These are phyloP conservation scores for Candida sithepensis DNA, from an alignment of 805 yeast species.

Conservation along the genomic window DNA sequence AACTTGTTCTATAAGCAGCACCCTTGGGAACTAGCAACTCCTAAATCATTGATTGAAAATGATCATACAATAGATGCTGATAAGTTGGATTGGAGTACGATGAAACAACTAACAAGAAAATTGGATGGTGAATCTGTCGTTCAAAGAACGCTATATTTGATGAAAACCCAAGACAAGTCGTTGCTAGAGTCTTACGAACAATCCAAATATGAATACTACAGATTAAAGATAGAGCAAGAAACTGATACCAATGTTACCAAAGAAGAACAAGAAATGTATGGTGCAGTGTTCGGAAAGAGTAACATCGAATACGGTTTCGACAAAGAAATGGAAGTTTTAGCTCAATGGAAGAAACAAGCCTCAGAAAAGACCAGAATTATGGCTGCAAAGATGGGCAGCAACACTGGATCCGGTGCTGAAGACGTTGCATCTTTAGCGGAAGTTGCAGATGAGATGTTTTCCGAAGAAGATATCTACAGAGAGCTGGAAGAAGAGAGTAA, in stretches of 20 bases:
- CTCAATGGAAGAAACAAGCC: constrained; percentile 73
- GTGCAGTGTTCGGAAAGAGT: constrained; percentile 65
- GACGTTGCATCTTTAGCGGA: constrained; percentile 21
- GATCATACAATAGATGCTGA: constrained; percentile 49
- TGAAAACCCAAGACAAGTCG: constrained; percentile 34
- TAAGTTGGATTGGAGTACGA: constrained; percentile 69
- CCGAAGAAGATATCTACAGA: constrained; percentile 23
- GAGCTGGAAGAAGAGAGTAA: constrained; percentile 9
- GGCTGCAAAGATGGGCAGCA: constrained; percentile 39
- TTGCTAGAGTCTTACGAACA: constrained; percentile 73
- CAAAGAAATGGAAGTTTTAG: constrained; percentile 67
- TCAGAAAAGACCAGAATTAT: constrained; percentile 54
- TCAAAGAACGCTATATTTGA: constrained; percentile 62
- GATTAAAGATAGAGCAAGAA: constrained; percentile 80
- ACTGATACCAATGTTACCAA: constrained; percentile 63
- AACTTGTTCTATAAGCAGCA: constrained; percentile 83
- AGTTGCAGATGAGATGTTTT: constrained; percentile 4
- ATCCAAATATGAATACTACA: constrained; percentile 85
- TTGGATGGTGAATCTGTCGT: constrained; percentile 89
- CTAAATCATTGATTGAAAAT: constrained; percentile 78
- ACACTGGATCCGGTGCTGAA: constrained; percentile 21
- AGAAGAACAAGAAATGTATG: constrained; percentile 86
- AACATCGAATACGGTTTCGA: constrained; percentile 64
- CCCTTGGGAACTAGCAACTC: constrained; percentile 97
- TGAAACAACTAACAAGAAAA: constrained; percentile 68